Evolutionary conservation across 2,329 filamentous ascomycete species (phyloP).

Genomic region (Leptodontidium sp.): DNA sequence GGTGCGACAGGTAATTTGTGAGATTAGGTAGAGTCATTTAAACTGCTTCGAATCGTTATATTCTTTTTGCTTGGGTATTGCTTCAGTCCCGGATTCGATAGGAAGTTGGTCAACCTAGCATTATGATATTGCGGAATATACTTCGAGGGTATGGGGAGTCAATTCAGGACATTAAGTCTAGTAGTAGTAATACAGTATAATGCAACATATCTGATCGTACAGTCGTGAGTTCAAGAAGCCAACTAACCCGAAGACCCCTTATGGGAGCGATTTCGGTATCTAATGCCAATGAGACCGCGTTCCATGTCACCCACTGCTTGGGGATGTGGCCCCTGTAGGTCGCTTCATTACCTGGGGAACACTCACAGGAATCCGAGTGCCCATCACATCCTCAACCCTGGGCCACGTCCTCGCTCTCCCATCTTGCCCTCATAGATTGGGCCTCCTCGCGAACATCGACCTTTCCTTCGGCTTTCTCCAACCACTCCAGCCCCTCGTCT

Average conservation of each 20-base stretch:
- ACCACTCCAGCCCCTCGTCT: slow-evolving; percentile 38
- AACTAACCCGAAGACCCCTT: too few relatives aligned
- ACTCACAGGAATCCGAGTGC: background rate
- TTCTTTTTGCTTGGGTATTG: too few relatives aligned
- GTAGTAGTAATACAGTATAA: background rate
- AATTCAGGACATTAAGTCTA: background rate
- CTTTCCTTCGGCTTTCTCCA: slow-evolving; percentile 35
- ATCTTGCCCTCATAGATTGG: background rate
- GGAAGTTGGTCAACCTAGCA: too few relatives aligned
- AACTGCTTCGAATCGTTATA: too few relatives aligned
- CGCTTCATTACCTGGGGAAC: background rate
- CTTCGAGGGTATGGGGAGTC: background rate
- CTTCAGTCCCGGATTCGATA: too few relatives aligned
- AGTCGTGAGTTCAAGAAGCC: too few relatives aligned
- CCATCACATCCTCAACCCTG: background rate
- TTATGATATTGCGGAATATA: background rate
- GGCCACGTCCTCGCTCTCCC: background rate
- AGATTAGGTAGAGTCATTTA: background rate
- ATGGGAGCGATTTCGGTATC: too few relatives aligned
- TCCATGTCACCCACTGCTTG: background rate
- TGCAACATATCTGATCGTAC: background rate
- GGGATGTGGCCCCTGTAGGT: background rate
- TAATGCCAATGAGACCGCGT: too few relatives aligned
- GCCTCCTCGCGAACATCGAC: slow-evolving; percentile 29
- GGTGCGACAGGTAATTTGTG: slow-evolving; percentile 32